Percentiles rank a stretch among this genome's conserved stretches.
Evolutionary conservation across 73 alveolate species (phyloP).

Genomic region (Paramecium octaurelia): DNA sequence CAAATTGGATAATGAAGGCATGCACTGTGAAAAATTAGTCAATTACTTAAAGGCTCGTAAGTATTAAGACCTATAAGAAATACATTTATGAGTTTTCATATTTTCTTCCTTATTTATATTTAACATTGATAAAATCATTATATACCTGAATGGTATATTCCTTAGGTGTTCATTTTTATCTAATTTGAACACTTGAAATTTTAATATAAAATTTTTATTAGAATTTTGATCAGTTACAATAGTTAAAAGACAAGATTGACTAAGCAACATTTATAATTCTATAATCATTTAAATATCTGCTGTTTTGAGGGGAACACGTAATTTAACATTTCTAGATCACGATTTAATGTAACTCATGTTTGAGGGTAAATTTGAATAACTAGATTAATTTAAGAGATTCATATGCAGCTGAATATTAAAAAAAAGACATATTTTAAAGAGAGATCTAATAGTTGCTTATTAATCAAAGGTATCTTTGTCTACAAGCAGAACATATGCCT

Average conservation of each 20-base stretch:
- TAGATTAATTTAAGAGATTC: conserved; percentile 90
- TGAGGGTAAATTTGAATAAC: conserved; percentile 92
- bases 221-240: conserved; percentile 94
- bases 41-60: not conserved
- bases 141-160: conserved; percentile 87
- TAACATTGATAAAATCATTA: conserved; percentile 9
- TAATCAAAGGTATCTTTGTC: conserved; percentile 66
- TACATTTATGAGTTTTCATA: not conserved
- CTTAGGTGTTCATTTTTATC: conserved; percentile 73
- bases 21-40: not conserved
- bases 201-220: conserved; percentile 90
- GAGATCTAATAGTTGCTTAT: conserved; percentile 78
- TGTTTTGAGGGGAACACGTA: conserved; percentile 84
- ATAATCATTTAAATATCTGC: conserved; percentile 63
- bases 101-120: not conserved
- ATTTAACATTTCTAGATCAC: conserved; percentile 76
- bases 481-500: conserved; percentile 87
- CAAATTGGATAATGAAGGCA: not conserved
- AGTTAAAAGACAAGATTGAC: conserved; percentile 84
- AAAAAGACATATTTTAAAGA: no score
- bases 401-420: conserved; percentile 70
- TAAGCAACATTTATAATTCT: conserved; percentile 65
- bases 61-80: not conserved
- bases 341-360: conserved; percentile 88
- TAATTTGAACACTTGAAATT: conserved; percentile 74